These are phyloP conservation scores for Vachellia collinsii DNA, from an alignment of 306 rosid genomes.

Conservation along the genomic window DNA sequence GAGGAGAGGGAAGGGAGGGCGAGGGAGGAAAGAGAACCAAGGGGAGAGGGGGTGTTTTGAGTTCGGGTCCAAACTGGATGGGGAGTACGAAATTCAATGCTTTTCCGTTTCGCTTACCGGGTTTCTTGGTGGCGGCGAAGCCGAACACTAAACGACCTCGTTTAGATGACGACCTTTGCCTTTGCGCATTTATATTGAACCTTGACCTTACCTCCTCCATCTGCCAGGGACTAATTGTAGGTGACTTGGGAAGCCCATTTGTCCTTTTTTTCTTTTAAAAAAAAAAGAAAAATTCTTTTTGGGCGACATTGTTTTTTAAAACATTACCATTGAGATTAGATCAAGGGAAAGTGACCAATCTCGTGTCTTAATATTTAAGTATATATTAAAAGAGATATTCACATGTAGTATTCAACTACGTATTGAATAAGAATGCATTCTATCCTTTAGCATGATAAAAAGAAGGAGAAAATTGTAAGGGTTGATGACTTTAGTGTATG, in stretches of 20 bases:
- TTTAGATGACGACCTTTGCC: background rate
- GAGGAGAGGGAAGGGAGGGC: background rate
- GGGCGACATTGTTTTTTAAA: too few species aligned
- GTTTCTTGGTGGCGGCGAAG: constrained; percentile 34
- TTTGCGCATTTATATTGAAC: background rate
- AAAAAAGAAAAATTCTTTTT: too few species aligned
- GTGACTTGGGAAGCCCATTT: background rate
- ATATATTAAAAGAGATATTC: too few species aligned
- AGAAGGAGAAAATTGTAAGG: too few species aligned
- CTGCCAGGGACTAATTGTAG: background rate
- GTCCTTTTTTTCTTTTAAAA: too few species aligned
- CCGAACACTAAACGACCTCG: constrained; percentile 44
- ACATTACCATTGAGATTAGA: too few species aligned
- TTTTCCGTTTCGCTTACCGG: background rate
- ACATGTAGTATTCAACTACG: too few species aligned
- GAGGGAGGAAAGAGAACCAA: background rate
- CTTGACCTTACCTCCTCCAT: background rate
- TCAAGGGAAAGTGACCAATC: too few species aligned
- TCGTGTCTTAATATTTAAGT: too few species aligned
- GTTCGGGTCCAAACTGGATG: constrained; percentile 34
- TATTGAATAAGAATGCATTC: too few species aligned
- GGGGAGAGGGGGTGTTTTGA: constrained; percentile 3
- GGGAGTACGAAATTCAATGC: constrained; percentile 19
- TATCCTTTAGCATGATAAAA: too few species aligned
- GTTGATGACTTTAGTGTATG: too few species aligned